phyloP scores from a whole-genome alignment of 2,329 filamentous ascomycete genomes.

The Curvularia sp. region DNA sequence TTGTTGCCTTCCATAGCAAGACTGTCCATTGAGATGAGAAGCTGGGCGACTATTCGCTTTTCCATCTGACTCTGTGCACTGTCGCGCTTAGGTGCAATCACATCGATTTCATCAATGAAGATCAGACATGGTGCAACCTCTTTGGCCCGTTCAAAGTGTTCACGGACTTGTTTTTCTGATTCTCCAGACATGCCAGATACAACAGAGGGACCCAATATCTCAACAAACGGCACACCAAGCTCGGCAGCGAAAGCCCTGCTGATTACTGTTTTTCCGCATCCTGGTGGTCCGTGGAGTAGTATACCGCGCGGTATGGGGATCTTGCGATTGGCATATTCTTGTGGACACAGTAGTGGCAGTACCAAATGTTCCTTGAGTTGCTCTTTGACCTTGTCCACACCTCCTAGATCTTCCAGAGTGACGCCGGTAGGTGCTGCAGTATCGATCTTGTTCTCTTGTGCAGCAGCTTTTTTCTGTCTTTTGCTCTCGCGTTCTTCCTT shows the following conservation, averaged over 20 bases:
- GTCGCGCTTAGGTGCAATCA: conserved; percentile 85
- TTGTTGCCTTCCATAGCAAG: conserved; percentile 74
- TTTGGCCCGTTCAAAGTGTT: conserved; percentile 87
- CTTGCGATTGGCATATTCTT: conserved; percentile 69
- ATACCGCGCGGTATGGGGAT: conserved; percentile 77
- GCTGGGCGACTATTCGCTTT: conserved; percentile 81
- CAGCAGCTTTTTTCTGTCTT: conserved; percentile 61
- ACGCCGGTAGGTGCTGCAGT: conserved; percentile 71
- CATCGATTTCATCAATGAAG: conserved; percentile 92
- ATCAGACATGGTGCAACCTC: conserved; percentile 85
- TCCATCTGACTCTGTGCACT: conserved; percentile 88
- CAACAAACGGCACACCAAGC: conserved; percentile 77
- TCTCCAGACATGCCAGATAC: conserved; percentile 89
- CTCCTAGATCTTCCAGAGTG: conserved; percentile 75
- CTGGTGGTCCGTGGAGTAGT: conserved; percentile 80
- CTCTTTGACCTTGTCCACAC: conserved; percentile 74
- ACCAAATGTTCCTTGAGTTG: conserved; percentile 75
- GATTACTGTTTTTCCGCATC: conserved; percentile 86
- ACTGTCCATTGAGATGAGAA: conserved; percentile 84
- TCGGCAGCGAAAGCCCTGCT: conserved; percentile 80
- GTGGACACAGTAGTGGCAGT: conserved; percentile 72
- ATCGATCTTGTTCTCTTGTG: conserved; percentile 58
- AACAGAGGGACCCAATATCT: conserved; percentile 80
- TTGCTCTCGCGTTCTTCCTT: conserved; percentile 73
- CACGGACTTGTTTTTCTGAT: conserved; percentile 83